Base-by-base conservation (phyloP, 1,284 basidiomycete genomes). In the Coniferiporia sulphurascens region DNA sequence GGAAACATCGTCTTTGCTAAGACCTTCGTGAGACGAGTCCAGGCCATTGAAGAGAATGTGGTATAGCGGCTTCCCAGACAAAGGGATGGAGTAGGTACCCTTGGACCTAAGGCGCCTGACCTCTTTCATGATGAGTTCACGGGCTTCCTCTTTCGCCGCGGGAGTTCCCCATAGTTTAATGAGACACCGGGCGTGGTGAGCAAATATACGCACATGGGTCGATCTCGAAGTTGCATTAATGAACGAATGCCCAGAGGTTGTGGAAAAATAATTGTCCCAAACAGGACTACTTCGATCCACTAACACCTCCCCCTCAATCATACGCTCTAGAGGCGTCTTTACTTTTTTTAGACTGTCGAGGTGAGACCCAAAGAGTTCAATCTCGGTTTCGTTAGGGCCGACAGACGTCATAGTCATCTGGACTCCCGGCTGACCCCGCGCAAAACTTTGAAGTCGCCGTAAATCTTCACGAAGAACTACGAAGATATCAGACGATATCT, bases 181-280 rank as follows among this genome's bases (percentile, higher is more conserved):
- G 1, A 64, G 73, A 15, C 78, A 74, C 34, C 79, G 73, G 0
- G 64, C 57, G 0, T 49, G n/a, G 60, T 84, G 76, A 5, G 72
- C 64, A 51, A 74, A 71, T 48, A 89, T 77, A 32, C 71, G 66
- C 4, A 85, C 70, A 0, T 69, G 72, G 0, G 72, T 68, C 44
- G 78, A 64, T 7, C 56, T 60, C 59, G 81, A 73, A 15, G 87
- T 59, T 1, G 73, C 66, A 0, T 72, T 63, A 34, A 89, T 58
- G 66, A 78, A 88, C 0, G 22, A 41, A 0, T 55, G 51, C 0
- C 87, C 86, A 3, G 68, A 67, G 0, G 64, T 58, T 4, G 74
- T 63, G 17, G 67, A 66, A 60, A 89, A 84, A 68, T 81, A 88
- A 1, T 74, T 71, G 62, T 89, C 83, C 87, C 87, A 90, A 1